These are phyloP conservation scores for Anethum foeniculum DNA, from an alignment of 140 eudicot species.

Conservation along the genomic window DNA sequence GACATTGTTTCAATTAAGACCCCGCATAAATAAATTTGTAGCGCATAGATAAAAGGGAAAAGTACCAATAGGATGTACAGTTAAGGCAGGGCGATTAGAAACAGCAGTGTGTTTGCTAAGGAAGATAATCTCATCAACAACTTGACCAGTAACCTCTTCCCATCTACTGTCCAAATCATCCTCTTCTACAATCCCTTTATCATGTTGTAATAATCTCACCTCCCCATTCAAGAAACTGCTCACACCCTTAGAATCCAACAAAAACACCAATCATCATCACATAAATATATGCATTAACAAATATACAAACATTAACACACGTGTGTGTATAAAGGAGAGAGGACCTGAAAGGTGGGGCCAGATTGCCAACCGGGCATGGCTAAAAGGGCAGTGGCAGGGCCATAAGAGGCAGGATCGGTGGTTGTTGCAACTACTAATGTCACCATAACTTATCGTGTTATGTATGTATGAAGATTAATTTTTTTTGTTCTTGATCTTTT, in stretches of 20 bases:
- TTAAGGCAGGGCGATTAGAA: conserved; percentile 83
- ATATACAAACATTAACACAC: neutral
- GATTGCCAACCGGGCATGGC: conserved; percentile 72
- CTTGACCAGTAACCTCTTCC: conserved; percentile 63
- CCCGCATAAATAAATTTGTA: too few relatives aligned
- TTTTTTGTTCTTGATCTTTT: neutral
- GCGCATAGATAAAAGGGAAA: neutral
- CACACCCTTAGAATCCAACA: conserved; percentile 30
- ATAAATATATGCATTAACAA: neutral
- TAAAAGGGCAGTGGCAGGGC: conserved; percentile 63
- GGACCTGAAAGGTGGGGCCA: conserved; percentile 56
- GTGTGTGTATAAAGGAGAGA: neutral
- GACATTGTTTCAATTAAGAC: too few relatives aligned
- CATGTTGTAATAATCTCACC: conserved; percentile 69
- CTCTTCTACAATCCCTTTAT: conserved; percentile 63
- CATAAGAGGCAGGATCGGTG: conserved; percentile 69
- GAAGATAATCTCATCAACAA: conserved; percentile 58
- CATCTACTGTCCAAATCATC: conserved; percentile 76
- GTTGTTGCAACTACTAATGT: conserved; percentile 75
- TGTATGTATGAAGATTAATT: neutral
- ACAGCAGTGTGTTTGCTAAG: conserved; percentile 80
- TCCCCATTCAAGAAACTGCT: conserved; percentile 60
- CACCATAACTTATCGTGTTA: conserved; percentile 28
- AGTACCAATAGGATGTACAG: conserved; percentile 80
- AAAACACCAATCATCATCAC: neutral